phyloP scores from a whole-genome alignment of 2,329 filamentous ascomycete genomes.

The Aureobasidium zeae region DNA sequence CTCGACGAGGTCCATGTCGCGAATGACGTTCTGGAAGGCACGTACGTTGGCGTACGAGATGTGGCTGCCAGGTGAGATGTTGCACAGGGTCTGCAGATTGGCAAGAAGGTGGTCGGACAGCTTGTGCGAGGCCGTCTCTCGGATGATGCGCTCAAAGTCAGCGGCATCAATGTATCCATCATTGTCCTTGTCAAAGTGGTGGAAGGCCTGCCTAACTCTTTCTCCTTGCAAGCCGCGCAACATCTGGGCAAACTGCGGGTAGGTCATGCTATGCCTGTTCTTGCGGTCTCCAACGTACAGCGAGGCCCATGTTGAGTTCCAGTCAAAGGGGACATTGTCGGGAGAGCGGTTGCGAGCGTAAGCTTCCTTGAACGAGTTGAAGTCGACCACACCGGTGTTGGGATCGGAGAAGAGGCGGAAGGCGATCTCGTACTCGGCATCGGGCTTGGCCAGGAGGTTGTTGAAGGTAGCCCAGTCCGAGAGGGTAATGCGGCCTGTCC shows the following conservation, averaged over 20 bases:
- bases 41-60: constrained; percentile 97
- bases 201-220: constrained; percentile 90
- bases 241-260: constrained; percentile 97
- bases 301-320: constrained; percentile 93
- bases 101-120: constrained; percentile 90
- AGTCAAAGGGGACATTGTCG: constrained; percentile 84
- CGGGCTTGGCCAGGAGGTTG: constrained; percentile 84
- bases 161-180: constrained; percentile 94
- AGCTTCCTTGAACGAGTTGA: constrained; percentile 73
- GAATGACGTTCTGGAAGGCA: constrained; percentile 95
- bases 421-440: constrained; percentile 97
- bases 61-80: constrained; percentile 82
- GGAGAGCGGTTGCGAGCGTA: constrained; percentile 85
- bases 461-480: constrained; percentile 90
- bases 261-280: constrained; percentile 83
- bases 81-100: constrained; percentile 86
- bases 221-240: constrained; percentile 91
- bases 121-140: constrained; percentile 89
- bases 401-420: constrained; percentile 92
- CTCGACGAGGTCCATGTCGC: constrained; percentile 96
- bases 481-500: constrained; percentile 63
- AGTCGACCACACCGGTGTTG: constrained; percentile 75
- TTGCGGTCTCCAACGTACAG: constrained; percentile 86
- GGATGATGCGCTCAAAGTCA: constrained; percentile 93
- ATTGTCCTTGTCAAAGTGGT: constrained; percentile 78